Conservation (phyloP, 2,329 filamentous ascomycete genomes). For the Parafenestella ontariensis region DNA sequence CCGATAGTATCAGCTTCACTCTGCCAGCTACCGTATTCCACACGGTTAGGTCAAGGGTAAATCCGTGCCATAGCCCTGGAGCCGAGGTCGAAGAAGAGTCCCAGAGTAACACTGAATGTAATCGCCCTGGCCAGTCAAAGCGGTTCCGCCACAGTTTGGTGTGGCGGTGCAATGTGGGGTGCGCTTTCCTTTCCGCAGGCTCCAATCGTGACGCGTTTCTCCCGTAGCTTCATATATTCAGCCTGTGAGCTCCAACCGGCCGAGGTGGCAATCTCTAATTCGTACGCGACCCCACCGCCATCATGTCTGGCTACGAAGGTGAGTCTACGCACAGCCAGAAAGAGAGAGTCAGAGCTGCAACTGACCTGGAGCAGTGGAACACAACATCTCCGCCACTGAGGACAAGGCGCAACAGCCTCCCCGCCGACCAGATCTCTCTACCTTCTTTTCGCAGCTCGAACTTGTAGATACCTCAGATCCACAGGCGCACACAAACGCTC, state of each 20-base stretch:
- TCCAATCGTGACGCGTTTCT: slow-evolving; percentile 19
- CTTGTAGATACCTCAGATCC: slow-evolving; percentile 62
- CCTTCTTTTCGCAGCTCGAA: slow-evolving; percentile 69
- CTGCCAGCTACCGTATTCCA: too few relatives aligned
- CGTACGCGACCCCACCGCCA: slow-evolving; percentile 28
- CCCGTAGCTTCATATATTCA: slow-evolving; percentile 15
- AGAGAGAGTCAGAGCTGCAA: slow-evolving; percentile 12
- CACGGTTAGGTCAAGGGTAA: too few relatives aligned
- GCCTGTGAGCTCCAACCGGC: slow-evolving; percentile 6
- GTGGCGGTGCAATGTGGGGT: slow-evolving; percentile 2
- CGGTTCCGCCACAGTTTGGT: not conserved
- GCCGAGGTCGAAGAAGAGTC: too few relatives aligned
- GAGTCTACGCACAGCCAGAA: slow-evolving; percentile 13
- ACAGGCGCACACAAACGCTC: slow-evolving; percentile 59
- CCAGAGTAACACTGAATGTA: not conserved
- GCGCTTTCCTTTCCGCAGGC: slow-evolving; percentile 8
- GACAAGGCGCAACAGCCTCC: slow-evolving; percentile 47
- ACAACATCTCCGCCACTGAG: slow-evolving; percentile 53
- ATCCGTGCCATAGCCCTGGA: too few relatives aligned
- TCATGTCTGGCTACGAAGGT: slow-evolving; percentile 59
- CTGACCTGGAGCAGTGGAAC: slow-evolving; percentile 53
- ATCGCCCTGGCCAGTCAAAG: not conserved
- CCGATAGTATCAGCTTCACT: too few relatives aligned
- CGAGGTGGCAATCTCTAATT: not conserved
- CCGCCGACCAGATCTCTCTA: slow-evolving; percentile 68